Percentiles rank a stretch among this genome's conserved stretches.
Conservation (phyloP, 2,329 filamentous ascomycete genomes). For the Paraconiothyrium sp. region DNA sequence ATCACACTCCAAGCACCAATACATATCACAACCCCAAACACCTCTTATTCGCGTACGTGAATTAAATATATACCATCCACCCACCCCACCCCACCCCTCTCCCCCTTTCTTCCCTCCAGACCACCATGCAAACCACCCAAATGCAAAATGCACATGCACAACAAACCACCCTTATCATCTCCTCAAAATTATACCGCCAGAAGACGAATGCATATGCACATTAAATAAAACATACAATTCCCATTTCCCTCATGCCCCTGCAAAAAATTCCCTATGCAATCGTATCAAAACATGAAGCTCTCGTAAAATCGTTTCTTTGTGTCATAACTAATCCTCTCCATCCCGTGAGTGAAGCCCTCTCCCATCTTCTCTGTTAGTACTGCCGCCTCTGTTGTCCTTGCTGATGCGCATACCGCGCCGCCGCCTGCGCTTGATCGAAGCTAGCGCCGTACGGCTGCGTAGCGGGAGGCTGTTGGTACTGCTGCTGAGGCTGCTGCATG, state of each 20-base stretch:
- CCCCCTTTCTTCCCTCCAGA: too few relatives aligned
- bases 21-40: too few relatives aligned
- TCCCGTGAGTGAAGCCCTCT: background rate
- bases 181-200: background rate
- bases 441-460: conserved; percentile 44
- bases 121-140: too few relatives aligned
- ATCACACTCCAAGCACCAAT: too few relatives aligned
- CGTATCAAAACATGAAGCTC: background rate
- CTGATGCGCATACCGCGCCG: conserved; percentile 38
- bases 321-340: background rate
- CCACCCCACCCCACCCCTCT: too few relatives aligned
- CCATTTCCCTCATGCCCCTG: background rate
- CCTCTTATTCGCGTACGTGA: too few relatives aligned
- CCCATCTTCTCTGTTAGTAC: conserved; percentile 1
- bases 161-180: background rate
- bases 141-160: background rate
- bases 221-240: background rate
- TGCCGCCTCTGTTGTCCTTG: conserved; percentile 28
- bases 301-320: background rate
- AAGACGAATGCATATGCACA: background rate
- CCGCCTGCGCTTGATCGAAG: conserved; percentile 44
- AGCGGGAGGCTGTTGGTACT: conserved; percentile 27
- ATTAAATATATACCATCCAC: too few relatives aligned
- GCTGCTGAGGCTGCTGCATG: conserved; percentile 23
- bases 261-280: background rate